Base-by-base conservation (phyloP, 148 eudicot species). In the Simmondsia chinensis region DNA sequence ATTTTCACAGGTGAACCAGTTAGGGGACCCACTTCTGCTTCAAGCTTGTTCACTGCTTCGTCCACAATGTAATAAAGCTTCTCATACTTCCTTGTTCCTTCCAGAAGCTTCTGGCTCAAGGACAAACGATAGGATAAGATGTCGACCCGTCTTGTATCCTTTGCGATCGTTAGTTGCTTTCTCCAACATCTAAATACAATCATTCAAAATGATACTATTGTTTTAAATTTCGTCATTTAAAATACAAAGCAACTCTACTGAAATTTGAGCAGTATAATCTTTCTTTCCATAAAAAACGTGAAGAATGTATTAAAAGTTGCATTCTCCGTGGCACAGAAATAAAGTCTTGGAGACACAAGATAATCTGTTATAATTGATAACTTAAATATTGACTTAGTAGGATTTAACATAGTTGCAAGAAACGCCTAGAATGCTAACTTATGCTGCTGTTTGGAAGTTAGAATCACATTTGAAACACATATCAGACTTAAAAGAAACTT, bases 101-200 rank as follows among this genome's bases (percentile, higher is more conserved):
- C 39, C 33, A 83, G 66, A 40, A 87, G 73, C 61, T 64, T 87
- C 50, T 87, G 86, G 60, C 80, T 56, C 38, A 87, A 63, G 24
- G 77, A 77, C 25, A 83, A 59, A 22, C 96, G 88, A 54, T 80
- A 87, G 62, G 94, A 80, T 52, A 87, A 38, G 42, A 79, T 80
- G 66, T 87, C 94, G 3, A 77, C 96, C 44, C 85, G 68, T 60
- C 96, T 79, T 22, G 88, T 83, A 13, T 87, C 94, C 74, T 70
- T 83, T 19, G 94, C 85, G 26, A 58, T 63, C 9, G 42, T 45
- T 38, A 87, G 62, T 62, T 87, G 96, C 62, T 77, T 87, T 64
- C 78, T 77, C 94, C 85, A 83, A 53, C 80, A 87, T 39, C 94
- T 87, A 23, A 11, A 49, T 21, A 11, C 40, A 28, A n/a, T 20